Percentiles rank a stretch among this genome's conserved stretches.
Evolutionary conservation across 1,284 basidiomycete species (phyloP).

Genomic region (Irpex lacteus): DNA sequence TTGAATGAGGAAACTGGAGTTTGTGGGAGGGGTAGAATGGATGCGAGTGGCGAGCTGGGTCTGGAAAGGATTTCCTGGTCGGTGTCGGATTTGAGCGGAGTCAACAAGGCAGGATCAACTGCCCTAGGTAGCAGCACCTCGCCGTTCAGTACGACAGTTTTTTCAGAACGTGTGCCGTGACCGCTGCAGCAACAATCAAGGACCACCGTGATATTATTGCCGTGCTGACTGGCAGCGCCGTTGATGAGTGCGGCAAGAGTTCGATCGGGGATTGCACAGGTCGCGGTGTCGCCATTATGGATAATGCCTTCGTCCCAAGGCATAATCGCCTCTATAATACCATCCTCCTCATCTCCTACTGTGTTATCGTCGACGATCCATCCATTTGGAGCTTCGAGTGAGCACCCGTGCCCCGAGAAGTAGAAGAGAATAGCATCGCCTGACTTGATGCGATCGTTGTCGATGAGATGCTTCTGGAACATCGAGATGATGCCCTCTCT

Average conservation of each 20-base stretch:
- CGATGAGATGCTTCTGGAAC: conserved; percentile 16
- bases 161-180: conserved; percentile 5
- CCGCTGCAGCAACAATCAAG: conserved; percentile 15
- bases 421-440: conserved; percentile 16
- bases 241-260: conserved; percentile 10
- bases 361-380: conserved; percentile 2
- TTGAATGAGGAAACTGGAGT: too few relatives aligned
- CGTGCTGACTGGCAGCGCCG: conserved; percentile 4
- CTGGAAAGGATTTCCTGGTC: background rate
- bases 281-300: background rate
- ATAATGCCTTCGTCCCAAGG: conserved; percentile 12
- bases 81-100: background rate
- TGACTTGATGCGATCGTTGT: conserved; percentile 9
- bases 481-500: conserved; percentile 11
- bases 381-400: conserved; percentile 2
- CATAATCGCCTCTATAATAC: conserved; percentile 11
- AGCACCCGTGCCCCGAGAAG: conserved; percentile 18
- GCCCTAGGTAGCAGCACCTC: background rate
- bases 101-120: background rate
- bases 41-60: background rate
- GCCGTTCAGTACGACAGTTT: background rate
- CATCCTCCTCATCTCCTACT: background rate
- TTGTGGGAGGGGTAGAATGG: too few relatives aligned
- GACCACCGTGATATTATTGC: conserved; percentile 13
- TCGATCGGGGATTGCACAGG: conserved; percentile 13